Base-by-base conservation (phyloP, 345 rosid species). In the Limnanthes douglasii region DNA sequence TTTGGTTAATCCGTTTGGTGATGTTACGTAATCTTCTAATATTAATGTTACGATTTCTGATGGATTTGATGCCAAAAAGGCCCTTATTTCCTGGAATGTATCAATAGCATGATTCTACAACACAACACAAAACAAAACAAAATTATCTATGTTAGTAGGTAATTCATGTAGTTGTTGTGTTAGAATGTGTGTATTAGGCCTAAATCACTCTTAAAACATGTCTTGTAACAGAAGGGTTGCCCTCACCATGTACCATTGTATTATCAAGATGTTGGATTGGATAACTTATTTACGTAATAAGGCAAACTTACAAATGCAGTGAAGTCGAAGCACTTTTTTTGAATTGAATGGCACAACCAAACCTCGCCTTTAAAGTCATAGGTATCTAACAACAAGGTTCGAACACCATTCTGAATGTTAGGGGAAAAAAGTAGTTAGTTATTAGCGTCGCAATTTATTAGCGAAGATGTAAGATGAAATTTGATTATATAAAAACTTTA, bases 331-430 rank as follows among this genome's bases (percentile, higher is more conserved):
- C 86, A 76, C 28, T 59, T 14, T 31, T 53, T 27, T 1, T 54
- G 34, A 29, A 69, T 53, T 1, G 82, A 72, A 61, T 77, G 86
- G 14, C 86, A 76, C 29, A 69, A 35, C 86, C 81, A 72, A 5
- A 76, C 56, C 15, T 66, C 81, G 33, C 51, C 75, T 18, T 46
- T 22, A 31, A 69, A 76, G 55, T 76, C 86, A 20, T 76, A 72
- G 0, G 68, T 56, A 45, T 72, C 78, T 28, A 76, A 59, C 86
- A 72, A 69, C 47, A 76, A 54, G 12, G 62, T 78, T 56, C 78
- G 63, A 49, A 56, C 81, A 45, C 81, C 81, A 39, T 66, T 72
- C 81, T 76, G 51, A 41, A 33, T 6, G 26, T 9, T 18, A 11
- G 24, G 14, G 22, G 1, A 3, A 15, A 22, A 31, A 18, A 24